Evolutionary conservation across 1,284 basidiomycete genomes (phyloP).

Genomic region (Cryptococcus sp.): DNA sequence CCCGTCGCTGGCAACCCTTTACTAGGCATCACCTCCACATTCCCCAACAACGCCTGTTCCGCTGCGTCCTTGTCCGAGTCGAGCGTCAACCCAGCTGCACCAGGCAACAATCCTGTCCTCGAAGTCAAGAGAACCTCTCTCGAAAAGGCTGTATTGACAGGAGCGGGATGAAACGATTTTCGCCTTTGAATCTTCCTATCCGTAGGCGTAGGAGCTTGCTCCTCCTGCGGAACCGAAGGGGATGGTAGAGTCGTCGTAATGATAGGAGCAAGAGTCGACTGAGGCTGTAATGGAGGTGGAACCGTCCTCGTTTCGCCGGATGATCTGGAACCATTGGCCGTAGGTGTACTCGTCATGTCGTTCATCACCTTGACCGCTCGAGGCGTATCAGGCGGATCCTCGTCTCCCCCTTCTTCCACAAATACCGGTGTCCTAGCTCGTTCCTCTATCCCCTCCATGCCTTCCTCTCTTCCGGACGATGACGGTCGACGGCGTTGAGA

Average conservation of each 20-base stretch:
- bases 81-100: constrained; percentile 36
- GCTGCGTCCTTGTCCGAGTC: constrained; percentile 53
- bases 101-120: constrained; percentile 32
- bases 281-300: constrained; percentile 7
- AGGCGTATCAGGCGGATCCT: not conserved
- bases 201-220: constrained; percentile 8
- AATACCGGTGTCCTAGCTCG: not conserved
- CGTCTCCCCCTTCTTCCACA: not conserved
- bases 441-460: constrained; percentile 11
- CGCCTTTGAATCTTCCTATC: constrained; percentile 21
- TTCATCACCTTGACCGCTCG: not conserved
- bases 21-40: constrained; percentile 97
- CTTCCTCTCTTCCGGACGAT: not conserved
- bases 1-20: constrained; percentile 72
- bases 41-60: constrained; percentile 74
- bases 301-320: not conserved
- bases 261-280: constrained; percentile 14
- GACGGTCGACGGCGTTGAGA: not conserved
- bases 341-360: not conserved
- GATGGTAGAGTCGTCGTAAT: constrained; percentile 35
- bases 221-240: constrained; percentile 17
- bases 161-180: constrained; percentile 44
- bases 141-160: constrained; percentile 44
- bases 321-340: not conserved
- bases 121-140: constrained; percentile 62